Evolutionary conservation across 148 eudicot genomes (phyloP), one percentile per base, ranked within the genome.

Genomic region (Limonium bicolor): DNA sequence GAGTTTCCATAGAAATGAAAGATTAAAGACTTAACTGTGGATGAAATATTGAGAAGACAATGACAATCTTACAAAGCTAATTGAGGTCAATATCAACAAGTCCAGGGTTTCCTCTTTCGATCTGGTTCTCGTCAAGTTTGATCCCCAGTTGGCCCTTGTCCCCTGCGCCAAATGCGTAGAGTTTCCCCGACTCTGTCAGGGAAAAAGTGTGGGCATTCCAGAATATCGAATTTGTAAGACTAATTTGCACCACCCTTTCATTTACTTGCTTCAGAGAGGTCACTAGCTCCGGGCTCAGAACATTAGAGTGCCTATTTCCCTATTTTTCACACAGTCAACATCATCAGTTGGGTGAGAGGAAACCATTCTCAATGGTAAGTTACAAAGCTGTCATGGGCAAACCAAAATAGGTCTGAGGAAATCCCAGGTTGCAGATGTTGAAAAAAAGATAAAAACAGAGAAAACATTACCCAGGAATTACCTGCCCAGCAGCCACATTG

Each of bases 131-230:
- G 4, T 41, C 57, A 10, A 78, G 94, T 66, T 77, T 78, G 3
- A 77, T 59, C 14, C 96, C 94, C 0, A 88, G 72, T 67, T 88
- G 96, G 5, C 94, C 96, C 57, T 77, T 73, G 56, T 79, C 90
- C 6, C 94, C 96, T 0, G 92, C 68, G 2, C 96, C 96, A 51
- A 88, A 83, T 1, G 92, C 80, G 44, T 71, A 88, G 5, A 88
- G 65, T 64, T 80, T 88, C 16, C 82, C 86, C 0, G 90, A 71
- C 50, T 82, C 90, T 0, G 94, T 77, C 33, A 88, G 83, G 0
- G 94, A 86, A 23, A 88, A 88, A 0, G 94, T 88, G 72, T 88
- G 94, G 5, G 83, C 90, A 11, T 76, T 71, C 83, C 94, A 74
- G 50, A 54, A 73, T 21, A 67, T 59, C 1, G 86, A 74, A 38